Percentiles rank a stretch among this genome's conserved stretches.
These are phyloP conservation scores for Sporothrix pallida DNA, from an alignment of 2,329 filamentous ascomycete genomes.

Conservation along the genomic window DNA sequence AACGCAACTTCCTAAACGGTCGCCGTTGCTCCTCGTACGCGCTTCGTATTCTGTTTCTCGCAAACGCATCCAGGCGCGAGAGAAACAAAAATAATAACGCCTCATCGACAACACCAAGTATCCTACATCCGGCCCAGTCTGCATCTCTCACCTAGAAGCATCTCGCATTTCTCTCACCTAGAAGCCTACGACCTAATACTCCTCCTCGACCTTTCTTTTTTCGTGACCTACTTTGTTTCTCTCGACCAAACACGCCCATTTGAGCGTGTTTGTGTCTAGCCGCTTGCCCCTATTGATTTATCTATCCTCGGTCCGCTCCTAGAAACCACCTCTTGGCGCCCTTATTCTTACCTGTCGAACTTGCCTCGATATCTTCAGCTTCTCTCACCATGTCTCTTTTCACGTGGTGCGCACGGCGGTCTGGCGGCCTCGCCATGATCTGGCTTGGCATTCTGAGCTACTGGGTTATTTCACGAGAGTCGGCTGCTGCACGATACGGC, in stretches of 20 bases:
- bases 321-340: background rate
- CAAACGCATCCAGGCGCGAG: conserved; percentile 4
- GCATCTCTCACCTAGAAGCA: background rate
- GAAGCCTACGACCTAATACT: background rate
- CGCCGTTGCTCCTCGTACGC: background rate
- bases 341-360: conserved; percentile 28
- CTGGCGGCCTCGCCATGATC: conserved; percentile 62
- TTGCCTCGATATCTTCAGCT: background rate
- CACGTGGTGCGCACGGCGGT: conserved; percentile 59
- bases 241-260: conserved; percentile 1
- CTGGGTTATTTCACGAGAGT: conserved; percentile 61
- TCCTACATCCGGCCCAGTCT: background rate
- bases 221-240: background rate
- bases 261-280: background rate
- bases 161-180: background rate
- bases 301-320: background rate
- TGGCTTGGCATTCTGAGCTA: conserved; percentile 56
- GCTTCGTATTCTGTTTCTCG: background rate
- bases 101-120: background rate
- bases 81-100: conserved; percentile 17
- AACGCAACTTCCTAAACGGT: conserved; percentile 16
- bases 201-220: background rate
- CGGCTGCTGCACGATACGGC: conserved; percentile 51
- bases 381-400: conserved; percentile 58
- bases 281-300: background rate